phyloP scores from a whole-genome alignment of 2,329 filamentous ascomycete species.

The Sporothrix euskadiensis region DNA sequence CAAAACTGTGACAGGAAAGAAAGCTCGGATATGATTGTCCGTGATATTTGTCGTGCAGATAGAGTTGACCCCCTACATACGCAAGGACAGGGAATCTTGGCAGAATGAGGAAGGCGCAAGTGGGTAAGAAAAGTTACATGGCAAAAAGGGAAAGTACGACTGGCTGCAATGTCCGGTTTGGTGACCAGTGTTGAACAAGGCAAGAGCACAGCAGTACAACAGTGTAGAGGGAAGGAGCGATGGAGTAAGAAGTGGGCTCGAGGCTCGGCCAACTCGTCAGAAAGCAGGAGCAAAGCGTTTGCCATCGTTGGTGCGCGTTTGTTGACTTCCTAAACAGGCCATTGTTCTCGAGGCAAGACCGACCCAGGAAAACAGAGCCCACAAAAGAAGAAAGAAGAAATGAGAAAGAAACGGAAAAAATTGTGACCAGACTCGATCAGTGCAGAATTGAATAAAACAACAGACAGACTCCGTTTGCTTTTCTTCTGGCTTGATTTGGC shows the following conservation, averaged over 20 bases:
- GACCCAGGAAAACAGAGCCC: too few relatives aligned
- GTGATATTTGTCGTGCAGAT: not conserved
- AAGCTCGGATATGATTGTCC: not conserved
- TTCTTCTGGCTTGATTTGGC: not conserved
- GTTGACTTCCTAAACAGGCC: slow-evolving; percentile 1
- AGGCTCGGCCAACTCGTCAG: too few relatives aligned
- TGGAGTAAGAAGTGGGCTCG: not conserved
- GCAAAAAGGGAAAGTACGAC: not conserved
- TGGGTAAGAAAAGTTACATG: not conserved
- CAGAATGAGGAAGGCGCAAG: not conserved
- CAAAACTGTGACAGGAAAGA: not conserved
- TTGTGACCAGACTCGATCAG: not conserved
- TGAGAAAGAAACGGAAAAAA: not conserved
- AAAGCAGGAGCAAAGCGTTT: not conserved
- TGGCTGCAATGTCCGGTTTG: not conserved
- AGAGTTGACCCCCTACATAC: not conserved
- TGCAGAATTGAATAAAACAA: not conserved
- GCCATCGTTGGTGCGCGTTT: not conserved
- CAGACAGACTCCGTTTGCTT: too few relatives aligned
- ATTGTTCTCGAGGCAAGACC: not conserved
- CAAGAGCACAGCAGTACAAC: not conserved
- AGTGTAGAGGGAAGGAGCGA: not conserved
- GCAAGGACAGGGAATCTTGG: not conserved
- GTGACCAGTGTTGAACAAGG: not conserved
- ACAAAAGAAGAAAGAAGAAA: too few relatives aligned